Conservation (phyloP, 1,284 basidiomycete species). For the Leccinum griseonigrum region DNA sequence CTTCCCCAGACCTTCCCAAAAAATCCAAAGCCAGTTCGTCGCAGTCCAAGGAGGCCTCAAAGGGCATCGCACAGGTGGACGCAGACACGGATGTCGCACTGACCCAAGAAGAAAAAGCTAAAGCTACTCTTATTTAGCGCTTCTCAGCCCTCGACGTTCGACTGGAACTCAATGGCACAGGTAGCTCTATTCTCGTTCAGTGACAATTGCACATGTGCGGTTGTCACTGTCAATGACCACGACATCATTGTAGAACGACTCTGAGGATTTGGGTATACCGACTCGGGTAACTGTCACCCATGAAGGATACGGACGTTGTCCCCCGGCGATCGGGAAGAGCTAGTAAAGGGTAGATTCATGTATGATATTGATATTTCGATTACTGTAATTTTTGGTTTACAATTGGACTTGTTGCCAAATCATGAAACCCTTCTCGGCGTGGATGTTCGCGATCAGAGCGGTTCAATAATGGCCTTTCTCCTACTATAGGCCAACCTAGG, state of each 20-base stretch:
- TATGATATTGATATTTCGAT: not conserved
- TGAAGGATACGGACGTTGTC: slow-evolving; percentile 51
- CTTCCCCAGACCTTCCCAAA: slow-evolving; percentile 16
- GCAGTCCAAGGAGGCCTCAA: slow-evolving; percentile 9
- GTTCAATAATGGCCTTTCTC: slow-evolving; percentile 63
- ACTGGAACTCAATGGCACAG: slow-evolving; percentile 38
- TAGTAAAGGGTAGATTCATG: slow-evolving; percentile 17
- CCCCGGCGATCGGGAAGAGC: slow-evolving; percentile 42
- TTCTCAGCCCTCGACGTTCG: slow-evolving; percentile 40
- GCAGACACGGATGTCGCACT: slow-evolving; percentile 22
- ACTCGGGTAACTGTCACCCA: slow-evolving; percentile 47
- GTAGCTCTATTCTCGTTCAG: slow-evolving; percentile 27
- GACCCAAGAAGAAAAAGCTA: slow-evolving; percentile 54
- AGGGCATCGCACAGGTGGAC: slow-evolving; percentile 15
- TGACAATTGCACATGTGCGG: not conserved
- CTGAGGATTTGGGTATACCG: slow-evolving; percentile 53
- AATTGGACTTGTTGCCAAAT: slow-evolving; percentile 52
- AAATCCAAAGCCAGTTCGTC: slow-evolving; percentile 21
- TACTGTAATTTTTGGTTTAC: not conserved
- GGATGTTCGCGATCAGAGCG: slow-evolving; percentile 64
- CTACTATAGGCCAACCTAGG: slow-evolving; percentile 56
- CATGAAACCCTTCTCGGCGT: slow-evolving; percentile 83
- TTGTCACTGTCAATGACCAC: not conserved
- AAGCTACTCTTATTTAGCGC: slow-evolving; percentile 56
- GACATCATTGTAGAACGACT: slow-evolving; percentile 15